Base-by-base conservation (phyloP, 345 rosid species). In the Eutrema japonicum region DNA sequence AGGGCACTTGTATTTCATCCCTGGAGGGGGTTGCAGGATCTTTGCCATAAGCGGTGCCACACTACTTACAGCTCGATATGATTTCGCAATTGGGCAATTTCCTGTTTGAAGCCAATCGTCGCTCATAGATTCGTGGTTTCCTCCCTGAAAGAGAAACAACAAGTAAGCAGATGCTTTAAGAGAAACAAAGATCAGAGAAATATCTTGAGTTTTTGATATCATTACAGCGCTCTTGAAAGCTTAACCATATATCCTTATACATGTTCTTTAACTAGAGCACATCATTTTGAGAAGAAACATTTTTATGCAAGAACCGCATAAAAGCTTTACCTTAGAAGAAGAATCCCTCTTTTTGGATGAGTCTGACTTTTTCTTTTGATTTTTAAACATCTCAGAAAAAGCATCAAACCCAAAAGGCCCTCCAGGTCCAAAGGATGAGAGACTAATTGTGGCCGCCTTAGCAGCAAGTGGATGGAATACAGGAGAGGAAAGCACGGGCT, bases 61-160 rank as follows among this genome's bases (percentile, higher is more conserved):
- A 33, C 81, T 72, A 8, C 96, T 78, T 42, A 95, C 97, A 6
- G 97, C 97, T 51, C 89, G 82, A 59, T 80, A 95, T 2, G 99
- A 95, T 75, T 91, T 94, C 4, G 97, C 99, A 11, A 94, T 91
- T 0, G 99, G 99, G 65, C 99, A 94, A 63, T 83, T 89, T 55
- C 99, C 97, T 11, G 68, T 88, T 82, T 88, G 81, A 69, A 95
- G 82, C 99, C 97, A 91, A 52, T 89, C 97, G 8, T 92, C 77
- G 45, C 96, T 78, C 85, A 81, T 51, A n/a, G 96, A 82, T 72
- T 95, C 93, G 3, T 91, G 96, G 32, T 83, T 81, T 60, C 87
- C 86, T 64, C 89, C 87, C 97, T 94, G 85, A 65, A 74, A 82
- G 13, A 60, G 56, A 32, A 41, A 49, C 59, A 77, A 74, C 38